A percentile compares a stretch with the other conserved stretches of the same genome.
phyloP scores from a whole-genome alignment of 1,284 basidiomycete genomes.

The Cryptococcus hybrid region DNA sequence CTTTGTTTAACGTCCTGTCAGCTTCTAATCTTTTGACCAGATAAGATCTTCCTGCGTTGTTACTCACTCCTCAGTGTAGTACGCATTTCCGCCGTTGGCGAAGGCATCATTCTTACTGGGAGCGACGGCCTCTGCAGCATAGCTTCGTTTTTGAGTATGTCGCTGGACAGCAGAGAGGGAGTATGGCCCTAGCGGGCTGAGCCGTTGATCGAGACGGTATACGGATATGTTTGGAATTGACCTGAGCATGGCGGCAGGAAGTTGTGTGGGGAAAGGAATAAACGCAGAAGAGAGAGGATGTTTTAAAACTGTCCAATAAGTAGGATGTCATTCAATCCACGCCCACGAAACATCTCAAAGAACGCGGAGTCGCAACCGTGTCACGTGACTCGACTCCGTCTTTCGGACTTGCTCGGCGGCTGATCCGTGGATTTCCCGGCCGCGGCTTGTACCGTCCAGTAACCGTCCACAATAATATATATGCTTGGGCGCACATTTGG shows the following conservation, averaged over 20 bases:
- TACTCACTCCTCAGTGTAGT: constrained; percentile 82
- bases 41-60: background rate
- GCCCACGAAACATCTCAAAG: background rate
- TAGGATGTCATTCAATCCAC: background rate
- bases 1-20: constrained; percentile 31
- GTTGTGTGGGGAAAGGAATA: background rate
- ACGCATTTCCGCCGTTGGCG: constrained; percentile 87
- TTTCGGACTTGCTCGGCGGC: too few species aligned
- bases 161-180: constrained; percentile 4
- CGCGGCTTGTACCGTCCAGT: too few species aligned
- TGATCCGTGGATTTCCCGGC: too few species aligned
- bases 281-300: background rate
- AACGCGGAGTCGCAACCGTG: background rate
- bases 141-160: constrained; percentile 14
- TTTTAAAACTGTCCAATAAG: background rate
- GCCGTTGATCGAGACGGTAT: background rate
- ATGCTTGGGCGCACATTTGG: too few species aligned
- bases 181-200: constrained; percentile 8
- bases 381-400: background rate
- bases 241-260: constrained; percentile 24
- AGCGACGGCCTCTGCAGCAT: constrained; percentile 39
- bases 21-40: background rate
- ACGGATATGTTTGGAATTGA: constrained; percentile 25
- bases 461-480: too few species aligned
- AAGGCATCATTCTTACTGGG: constrained; percentile 58